Conservation (phyloP, 2,329 filamentous ascomycete genomes). For the Penicillium sp. region DNA sequence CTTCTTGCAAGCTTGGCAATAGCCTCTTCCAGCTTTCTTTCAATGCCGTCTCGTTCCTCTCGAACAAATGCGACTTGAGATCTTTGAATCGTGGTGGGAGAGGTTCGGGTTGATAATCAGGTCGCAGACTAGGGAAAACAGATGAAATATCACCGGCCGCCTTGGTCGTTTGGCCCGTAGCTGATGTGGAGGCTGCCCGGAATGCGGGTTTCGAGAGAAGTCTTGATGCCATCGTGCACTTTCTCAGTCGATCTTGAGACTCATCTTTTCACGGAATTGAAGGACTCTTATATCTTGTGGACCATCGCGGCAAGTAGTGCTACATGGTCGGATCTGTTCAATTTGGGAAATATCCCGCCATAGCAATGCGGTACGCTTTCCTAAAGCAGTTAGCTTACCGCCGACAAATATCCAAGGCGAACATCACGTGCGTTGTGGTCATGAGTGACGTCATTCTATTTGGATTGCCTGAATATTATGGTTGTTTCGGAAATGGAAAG, state of each 20-base stretch:
- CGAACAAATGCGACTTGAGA: conserved; percentile 37
- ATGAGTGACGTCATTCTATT: too few relatives aligned
- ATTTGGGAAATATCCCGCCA: too few relatives aligned
- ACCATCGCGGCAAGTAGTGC: neutral
- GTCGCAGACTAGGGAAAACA: conserved; percentile 44
- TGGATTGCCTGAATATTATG: too few relatives aligned
- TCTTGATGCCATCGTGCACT: conserved; percentile 13
- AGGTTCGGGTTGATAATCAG: conserved; percentile 39
- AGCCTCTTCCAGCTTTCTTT: conserved; percentile 41
- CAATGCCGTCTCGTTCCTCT: conserved; percentile 37
- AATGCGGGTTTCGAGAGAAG: conserved; percentile 25
- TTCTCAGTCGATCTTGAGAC: neutral
- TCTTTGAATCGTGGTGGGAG: conserved; percentile 40
- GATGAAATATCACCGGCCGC: conserved; percentile 45
- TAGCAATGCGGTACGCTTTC: neutral
- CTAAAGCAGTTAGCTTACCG: neutral
- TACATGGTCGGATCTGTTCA: neutral
- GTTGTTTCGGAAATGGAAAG: too few relatives aligned
- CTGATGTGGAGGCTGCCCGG: conserved; percentile 20
- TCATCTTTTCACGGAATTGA: neutral
- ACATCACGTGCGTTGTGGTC: too few relatives aligned
- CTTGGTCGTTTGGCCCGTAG: conserved; percentile 29
- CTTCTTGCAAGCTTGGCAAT: conserved; percentile 35
- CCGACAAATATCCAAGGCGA: neutral
- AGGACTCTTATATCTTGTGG: conserved; percentile 1